These are phyloP conservation scores for Acacia concinna DNA, from an alignment of 331 rosid genomes.

Conservation along the genomic window DNA sequence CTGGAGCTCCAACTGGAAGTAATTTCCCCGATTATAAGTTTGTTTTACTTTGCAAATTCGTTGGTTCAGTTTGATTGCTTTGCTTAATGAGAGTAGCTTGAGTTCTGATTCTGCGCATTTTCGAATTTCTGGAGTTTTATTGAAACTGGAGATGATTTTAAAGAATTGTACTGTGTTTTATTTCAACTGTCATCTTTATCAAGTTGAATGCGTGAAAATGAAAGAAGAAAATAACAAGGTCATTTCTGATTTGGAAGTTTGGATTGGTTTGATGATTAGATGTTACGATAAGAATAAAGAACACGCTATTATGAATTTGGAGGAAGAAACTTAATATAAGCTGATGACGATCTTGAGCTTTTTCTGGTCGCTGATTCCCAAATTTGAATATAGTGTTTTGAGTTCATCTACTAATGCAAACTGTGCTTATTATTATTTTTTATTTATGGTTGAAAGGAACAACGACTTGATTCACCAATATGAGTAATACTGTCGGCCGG, in stretches of 20 bases:
- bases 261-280: neutral
- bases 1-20: slow-evolving; percentile 7
- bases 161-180: neutral
- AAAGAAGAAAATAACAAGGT: neutral
- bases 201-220: neutral
- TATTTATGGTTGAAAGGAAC: slow-evolving; percentile 23
- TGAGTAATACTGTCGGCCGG: slow-evolving; percentile 70
- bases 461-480: slow-evolving; percentile 45
- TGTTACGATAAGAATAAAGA: neutral
- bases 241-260: neutral
- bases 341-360: neutral
- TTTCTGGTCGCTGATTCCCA: neutral
- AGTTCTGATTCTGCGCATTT: neutral
- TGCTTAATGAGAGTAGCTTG: neutral
- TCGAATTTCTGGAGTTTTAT: neutral
- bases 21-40: slow-evolving; percentile 6
- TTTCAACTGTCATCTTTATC: neutral
- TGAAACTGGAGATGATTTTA: neutral
- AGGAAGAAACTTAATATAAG: neutral
- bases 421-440: slow-evolving; percentile 21
- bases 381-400: neutral
- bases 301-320: neutral
- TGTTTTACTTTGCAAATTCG: neutral
- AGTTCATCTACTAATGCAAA: slow-evolving; percentile 4
- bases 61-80: neutral